Base-by-base conservation (phyloP, 495 filamentous ascomycete genomes). In the Chaetomium cochliodes region DNA sequence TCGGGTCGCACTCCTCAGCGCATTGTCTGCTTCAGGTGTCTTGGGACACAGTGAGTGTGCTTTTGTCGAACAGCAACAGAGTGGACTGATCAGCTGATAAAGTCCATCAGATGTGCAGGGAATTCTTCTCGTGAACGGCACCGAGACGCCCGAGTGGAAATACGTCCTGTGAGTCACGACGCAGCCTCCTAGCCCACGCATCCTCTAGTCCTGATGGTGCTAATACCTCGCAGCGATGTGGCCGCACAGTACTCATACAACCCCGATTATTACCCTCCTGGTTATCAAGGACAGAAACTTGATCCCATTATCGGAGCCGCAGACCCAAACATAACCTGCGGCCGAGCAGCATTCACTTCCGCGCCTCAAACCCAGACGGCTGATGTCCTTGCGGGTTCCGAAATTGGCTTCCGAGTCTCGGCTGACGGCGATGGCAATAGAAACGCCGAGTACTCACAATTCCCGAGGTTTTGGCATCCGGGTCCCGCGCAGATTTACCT, bases 111-210 rank as follows among this genome's bases (percentile, higher is more conserved):
- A 67, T 28, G 46, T 63, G 6, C 47, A 60, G n/a, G 66, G 66
- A 5, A 67, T 67, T 23, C 52, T 75, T 9, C 74, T 71, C 3
- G 81, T 80, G 18, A 84, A 78, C 23, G 84, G 66, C 42, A 77
- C 77, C 8, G 77, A 72, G 56, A 63, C 70, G 11, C 56, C 69
- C 16, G 60, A 64, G 53, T 70, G 64, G 65, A 63, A 63, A 62
- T 72, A 72, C 42, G 60, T 72, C 42, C 65, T 56, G 62, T 68
- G 28, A n/a, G 59, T 60, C 15, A 54, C 49, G 28, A 33, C 30
- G 26, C 11, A n/a, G 50, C 6, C 23, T 9, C 23, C 51, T 8
- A 30, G 5, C 25, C 13, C 28, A 54, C 8, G 15, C 16, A 54
- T 6, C 13, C 22, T 26, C 23, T 11, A 8, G 12, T 30, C 46